Conservation (phyloP, 352 stramenopile genomes). For the Halophytophthora batemanensis region DNA sequence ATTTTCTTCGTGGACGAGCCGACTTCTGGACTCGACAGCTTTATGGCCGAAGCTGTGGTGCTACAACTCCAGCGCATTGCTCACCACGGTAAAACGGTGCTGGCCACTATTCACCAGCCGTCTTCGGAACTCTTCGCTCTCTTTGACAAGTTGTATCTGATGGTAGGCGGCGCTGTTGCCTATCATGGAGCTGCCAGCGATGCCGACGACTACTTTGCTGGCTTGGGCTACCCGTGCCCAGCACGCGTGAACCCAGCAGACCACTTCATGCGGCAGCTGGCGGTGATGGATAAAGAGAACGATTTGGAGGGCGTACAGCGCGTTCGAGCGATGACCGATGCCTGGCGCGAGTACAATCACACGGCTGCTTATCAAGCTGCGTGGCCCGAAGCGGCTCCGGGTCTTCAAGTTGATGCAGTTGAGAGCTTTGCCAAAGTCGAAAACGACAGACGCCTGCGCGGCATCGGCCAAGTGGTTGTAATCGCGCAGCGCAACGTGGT, state of each 20-base stretch:
- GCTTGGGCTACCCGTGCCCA: constrained; percentile 31
- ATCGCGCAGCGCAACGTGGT: constrained; percentile 27
- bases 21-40: constrained; percentile 54
- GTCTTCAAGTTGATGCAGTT: background rate
- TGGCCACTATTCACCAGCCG: constrained; percentile 85
- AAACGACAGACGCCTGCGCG: constrained; percentile 3
- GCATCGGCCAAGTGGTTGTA: constrained; percentile 14
- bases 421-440: background rate
- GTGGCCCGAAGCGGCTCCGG: background rate
- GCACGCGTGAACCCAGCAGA: constrained; percentile 46
- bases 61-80: constrained; percentile 51
- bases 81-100: constrained; percentile 71
- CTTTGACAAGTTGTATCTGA: constrained; percentile 47
- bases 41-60: constrained; percentile 42
- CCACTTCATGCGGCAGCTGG: constrained; percentile 53
- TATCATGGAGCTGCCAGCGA: constrained; percentile 42
- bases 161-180: constrained; percentile 32
- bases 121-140: constrained; percentile 44
- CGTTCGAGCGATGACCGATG: constrained; percentile 10
- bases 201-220: constrained; percentile 35
- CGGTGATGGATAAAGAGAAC: constrained; percentile 28
- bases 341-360: constrained; percentile 4
- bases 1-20: constrained; percentile 84
- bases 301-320: constrained; percentile 7
- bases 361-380: constrained; percentile 3